Base-by-base conservation (phyloP, 2,329 filamentous ascomycete genomes). In the Trichoderma aggressivum region DNA sequence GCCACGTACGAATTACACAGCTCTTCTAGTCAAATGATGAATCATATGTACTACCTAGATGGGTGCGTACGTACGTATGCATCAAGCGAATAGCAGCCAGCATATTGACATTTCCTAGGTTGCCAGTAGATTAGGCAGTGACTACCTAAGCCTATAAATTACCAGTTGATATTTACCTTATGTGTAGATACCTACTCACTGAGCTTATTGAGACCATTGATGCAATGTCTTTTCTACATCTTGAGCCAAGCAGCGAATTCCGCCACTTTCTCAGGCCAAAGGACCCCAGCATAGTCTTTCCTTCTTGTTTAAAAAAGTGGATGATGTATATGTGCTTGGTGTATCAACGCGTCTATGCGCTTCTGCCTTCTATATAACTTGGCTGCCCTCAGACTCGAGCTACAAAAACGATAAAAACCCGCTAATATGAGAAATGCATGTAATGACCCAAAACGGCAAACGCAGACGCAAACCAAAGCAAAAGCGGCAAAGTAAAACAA, bases 321-420 rank as follows among this genome's bases (percentile, higher is more conserved):
- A 5, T 7, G 28, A n/a, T n/a, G n/a, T 68, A 18, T 50, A 47
- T 26, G 18, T 69, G 36, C 56, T 60, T 61, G 21, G 21, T 61
- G 56, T 47, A 26, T 53, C 65, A 26, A 30, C 28, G 39, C 56
- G 56, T 50, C 39, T 36, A 69, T 69, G 30, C 56, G 65, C 65
- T 43, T 69, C 56, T 67, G 56, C 30, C 56, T 61, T 69, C 65
- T 69, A 69, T 60, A 12, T 61, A 53, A 61, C 43, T 30, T 58
- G 36, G 39, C 56, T 11, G 65, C 55, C 28, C 26, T 68, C 3
- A 60, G 39, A 69, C 56, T 53, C 65, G 56, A 61, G 56, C 65
- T 60, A 69, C 39, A 53, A 26, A 69, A 69, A 61, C 56, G 28
- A 61, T 24, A 50, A 69, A 50, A 69, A 28, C 65, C 36, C 65